Conservation (phyloP, 2,329 filamentous ascomycete genomes). For the Aspergillus fructus region DNA sequence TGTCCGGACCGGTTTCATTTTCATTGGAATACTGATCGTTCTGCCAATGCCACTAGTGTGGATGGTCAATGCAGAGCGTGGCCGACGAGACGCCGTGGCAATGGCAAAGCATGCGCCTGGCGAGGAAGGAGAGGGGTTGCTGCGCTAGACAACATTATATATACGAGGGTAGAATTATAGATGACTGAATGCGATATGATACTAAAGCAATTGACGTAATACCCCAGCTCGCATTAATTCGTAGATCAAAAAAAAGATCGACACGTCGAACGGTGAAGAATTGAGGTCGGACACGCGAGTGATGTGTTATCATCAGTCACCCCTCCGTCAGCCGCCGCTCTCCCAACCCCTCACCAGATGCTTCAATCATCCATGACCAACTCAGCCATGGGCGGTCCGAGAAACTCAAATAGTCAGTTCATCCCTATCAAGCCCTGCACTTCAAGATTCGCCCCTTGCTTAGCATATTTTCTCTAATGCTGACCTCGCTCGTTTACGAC, state of each 20-base stretch:
- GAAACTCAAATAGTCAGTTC: neutral
- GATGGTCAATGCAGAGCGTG: constrained; percentile 57
- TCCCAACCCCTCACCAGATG: neutral
- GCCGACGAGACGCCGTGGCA: constrained; percentile 31
- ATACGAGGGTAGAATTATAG: no score
- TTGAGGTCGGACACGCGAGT: neutral
- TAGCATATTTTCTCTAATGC: neutral
- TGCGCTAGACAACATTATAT: constrained; percentile 8
- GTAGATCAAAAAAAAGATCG: no score
- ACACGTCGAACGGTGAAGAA: no score
- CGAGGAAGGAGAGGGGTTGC: constrained; percentile 31
- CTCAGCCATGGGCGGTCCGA: no score
- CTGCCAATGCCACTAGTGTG: constrained; percentile 78
- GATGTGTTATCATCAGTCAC: neutral
- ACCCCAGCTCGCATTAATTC: no score
- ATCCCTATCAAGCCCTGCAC: neutral
- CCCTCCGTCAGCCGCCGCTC: neutral
- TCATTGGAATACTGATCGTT: constrained; percentile 76
- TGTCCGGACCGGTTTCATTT: constrained; percentile 83
- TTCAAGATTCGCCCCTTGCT: neutral
- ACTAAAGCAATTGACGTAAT: no score
- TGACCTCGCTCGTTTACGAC: neutral
- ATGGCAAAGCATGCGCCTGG: constrained; percentile 29
- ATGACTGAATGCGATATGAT: no score
- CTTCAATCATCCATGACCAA: neutral